Percentiles rank a stretch among this genome's conserved stretches.
Conservation (phyloP, 768 basidiomycete species). For the Termitomyces bulborhizus region DNA sequence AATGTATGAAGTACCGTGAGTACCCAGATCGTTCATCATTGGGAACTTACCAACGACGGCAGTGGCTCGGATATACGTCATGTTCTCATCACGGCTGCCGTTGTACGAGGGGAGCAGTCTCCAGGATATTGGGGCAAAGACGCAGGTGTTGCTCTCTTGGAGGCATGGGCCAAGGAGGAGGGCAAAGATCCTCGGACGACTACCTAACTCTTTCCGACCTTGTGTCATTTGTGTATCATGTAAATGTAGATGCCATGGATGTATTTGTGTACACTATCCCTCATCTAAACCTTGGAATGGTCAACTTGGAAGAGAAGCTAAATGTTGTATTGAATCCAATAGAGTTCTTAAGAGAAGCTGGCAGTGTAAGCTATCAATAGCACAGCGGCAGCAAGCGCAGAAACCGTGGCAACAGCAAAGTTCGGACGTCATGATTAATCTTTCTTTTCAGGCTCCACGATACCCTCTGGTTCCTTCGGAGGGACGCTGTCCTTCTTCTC, state of each 20-base stretch:
- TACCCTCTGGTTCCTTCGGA: constrained; percentile 15
- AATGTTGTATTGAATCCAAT: constrained; percentile 7
- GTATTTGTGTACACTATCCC: constrained; percentile 6
- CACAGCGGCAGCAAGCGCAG: constrained; percentile 14
- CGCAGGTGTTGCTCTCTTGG: constrained; percentile 65
- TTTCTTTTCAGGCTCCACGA: constrained; percentile 22
- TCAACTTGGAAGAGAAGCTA: not conserved
- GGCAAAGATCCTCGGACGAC: constrained; percentile 13
- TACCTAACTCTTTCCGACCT: not conserved
- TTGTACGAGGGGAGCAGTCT: constrained; percentile 55
- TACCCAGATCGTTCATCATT: constrained; percentile 14
- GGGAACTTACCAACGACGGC: not conserved
- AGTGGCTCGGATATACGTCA: constrained; percentile 56
- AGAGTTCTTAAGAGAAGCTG: constrained; percentile 9
- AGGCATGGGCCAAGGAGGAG: constrained; percentile 72
- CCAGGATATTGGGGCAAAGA: constrained; percentile 75
- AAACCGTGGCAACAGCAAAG: not conserved
- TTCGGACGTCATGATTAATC: constrained; percentile 8
- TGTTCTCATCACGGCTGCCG: constrained; percentile 73
- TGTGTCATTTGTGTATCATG: constrained; percentile 6
- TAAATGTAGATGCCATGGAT: constrained; percentile 8
- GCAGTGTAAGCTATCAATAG: constrained; percentile 19
- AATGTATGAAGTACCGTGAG: constrained; percentile 92
- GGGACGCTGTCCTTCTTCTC: constrained; percentile 19
- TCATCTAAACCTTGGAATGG: not conserved